phyloP scores from a whole-genome alignment of 1,284 basidiomycete species.

The Melanopsichium pennsylvanicum region DNA sequence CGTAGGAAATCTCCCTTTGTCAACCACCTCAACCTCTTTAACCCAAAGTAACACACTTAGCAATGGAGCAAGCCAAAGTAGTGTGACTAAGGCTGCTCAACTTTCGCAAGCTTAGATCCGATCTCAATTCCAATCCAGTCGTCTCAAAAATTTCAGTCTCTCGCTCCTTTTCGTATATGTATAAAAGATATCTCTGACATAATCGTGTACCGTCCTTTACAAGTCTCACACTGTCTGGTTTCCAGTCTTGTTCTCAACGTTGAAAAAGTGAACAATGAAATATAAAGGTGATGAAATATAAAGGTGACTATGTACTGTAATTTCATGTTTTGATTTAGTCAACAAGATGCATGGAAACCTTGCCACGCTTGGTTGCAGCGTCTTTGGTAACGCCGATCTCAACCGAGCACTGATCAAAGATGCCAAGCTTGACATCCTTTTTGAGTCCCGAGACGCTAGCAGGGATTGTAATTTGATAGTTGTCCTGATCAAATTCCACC shows the following conservation, averaged over 20 bases:
- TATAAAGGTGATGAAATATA: no score
- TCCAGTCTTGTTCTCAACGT: no score
- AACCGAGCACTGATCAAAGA: constrained; percentile 92
- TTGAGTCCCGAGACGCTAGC: constrained; percentile 47
- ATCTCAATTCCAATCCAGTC: background rate
- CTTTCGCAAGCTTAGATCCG: constrained; percentile 11
- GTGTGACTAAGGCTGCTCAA: constrained; percentile 16
- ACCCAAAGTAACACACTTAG: no score
- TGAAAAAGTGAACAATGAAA: no score
- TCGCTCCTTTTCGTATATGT: no score
- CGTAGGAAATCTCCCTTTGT: no score
- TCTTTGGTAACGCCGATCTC: constrained; percentile 92
- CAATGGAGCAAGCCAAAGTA: background rate
- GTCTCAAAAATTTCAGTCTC: no score
- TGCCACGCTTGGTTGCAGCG: constrained; percentile 88
- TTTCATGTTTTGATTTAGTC: constrained; percentile 4
- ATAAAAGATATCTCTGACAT: no score
- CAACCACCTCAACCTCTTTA: no score
- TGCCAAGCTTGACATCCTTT: constrained; percentile 58
- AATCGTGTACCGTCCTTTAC: no score
- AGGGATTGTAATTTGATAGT: constrained; percentile 82
- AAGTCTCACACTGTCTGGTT: no score
- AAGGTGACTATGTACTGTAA: no score
- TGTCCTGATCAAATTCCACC: constrained; percentile 86
- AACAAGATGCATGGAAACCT: constrained; percentile 85